Evolutionary conservation across 768 basidiomycete genomes (phyloP).

Genomic region (Calocybe cyanea): DNA sequence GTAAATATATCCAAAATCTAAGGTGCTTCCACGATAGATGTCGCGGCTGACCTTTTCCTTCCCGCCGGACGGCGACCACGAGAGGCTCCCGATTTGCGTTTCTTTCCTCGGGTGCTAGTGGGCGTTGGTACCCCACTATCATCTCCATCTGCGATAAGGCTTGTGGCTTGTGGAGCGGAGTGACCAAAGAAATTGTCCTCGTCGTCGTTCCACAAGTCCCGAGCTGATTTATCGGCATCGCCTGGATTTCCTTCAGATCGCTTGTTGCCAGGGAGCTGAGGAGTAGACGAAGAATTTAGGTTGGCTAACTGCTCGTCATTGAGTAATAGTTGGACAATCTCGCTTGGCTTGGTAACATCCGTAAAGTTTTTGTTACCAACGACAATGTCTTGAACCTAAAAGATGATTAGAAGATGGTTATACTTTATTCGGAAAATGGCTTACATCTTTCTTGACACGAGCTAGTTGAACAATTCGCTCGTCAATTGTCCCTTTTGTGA

Average conservation of each 20-base stretch:
- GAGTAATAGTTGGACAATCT: slow-evolving; percentile 91
- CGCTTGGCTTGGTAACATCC: slow-evolving; percentile 90
- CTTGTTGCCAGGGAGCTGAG: slow-evolving; percentile 29
- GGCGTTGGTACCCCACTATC: slow-evolving; percentile 30
- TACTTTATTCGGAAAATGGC: slow-evolving; percentile 21
- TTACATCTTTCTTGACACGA: slow-evolving; percentile 93
- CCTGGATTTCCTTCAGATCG: slow-evolving; percentile 24
- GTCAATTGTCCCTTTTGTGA: slow-evolving; percentile 92
- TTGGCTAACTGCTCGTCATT: slow-evolving; percentile 91
- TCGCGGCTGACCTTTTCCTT: slow-evolving; percentile 28
- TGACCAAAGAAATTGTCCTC: slow-evolving; percentile 86
- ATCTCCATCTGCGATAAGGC: slow-evolving; percentile 25
- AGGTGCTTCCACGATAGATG: too few species aligned
- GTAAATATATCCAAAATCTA: too few species aligned
- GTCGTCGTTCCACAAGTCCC: slow-evolving; percentile 83
- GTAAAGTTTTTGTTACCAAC: slow-evolving; percentile 96
- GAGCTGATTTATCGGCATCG: slow-evolving; percentile 34
- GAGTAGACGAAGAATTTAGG: slow-evolving; percentile 45
- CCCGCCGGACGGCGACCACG: slow-evolving; percentile 38
- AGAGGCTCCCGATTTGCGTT: slow-evolving; percentile 34
- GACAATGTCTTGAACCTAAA: slow-evolving; percentile 96
- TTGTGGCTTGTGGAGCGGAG: slow-evolving; percentile 25
- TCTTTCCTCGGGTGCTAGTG: slow-evolving; percentile 36
- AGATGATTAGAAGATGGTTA: slow-evolving; percentile 6
- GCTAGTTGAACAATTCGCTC: slow-evolving; percentile 97